Evolutionary conservation across 108 stramenopile genomes (phyloP), one percentile per base, ranked within the genome.

Genomic region (Nitzschia putrida): DNA sequence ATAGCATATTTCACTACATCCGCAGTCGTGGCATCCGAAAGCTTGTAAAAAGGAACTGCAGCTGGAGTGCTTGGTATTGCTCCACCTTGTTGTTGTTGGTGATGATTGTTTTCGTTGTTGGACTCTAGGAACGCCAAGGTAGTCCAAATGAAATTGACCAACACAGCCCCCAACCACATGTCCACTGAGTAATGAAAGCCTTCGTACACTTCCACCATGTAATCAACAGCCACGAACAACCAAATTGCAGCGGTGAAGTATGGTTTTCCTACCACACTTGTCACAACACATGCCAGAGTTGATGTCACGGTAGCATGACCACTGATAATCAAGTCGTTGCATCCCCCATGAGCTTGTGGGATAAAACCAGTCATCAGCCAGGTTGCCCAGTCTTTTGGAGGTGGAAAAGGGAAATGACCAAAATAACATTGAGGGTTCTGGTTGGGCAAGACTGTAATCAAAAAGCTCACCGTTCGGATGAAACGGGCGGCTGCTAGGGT

Each of bases 121-220:
- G 73, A 43, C 66, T 90, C 89, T 14, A 88, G 22, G 2, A 72
- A 49, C 18, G 79, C 67, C 21, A 82, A 70, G 21, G 79, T 55
- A 24, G 72, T 77, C 87, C 87, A 93, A 9, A 90, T 59, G 57
- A 93, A 77, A 59, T 80, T 79, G 41, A 80, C 84, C 9, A 93
- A 59, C 42, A 93, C 65, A 13, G 82, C 79, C 14, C 91, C 91
- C 59, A 93, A 22, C 85, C 87, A 90, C 91, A 93, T 93, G 65
- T 93, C 91, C 0, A 90, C 89, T 44, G 81, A 82, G 57, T 93
- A 93, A 65, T 93, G 91, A 75, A 90, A 90, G 8, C 91, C 91
- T 66, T 93, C 85, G 66, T 88, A 90, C 1, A 88, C 69, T 69
- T 93, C 91, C 34, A 93, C 85, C 29, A 61, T 64, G 53, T 85